Percentiles rank a stretch among this genome's conserved stretches.
Conservation (phyloP, 495 filamentous ascomycete species). For the Chaetomium fimeti region DNA sequence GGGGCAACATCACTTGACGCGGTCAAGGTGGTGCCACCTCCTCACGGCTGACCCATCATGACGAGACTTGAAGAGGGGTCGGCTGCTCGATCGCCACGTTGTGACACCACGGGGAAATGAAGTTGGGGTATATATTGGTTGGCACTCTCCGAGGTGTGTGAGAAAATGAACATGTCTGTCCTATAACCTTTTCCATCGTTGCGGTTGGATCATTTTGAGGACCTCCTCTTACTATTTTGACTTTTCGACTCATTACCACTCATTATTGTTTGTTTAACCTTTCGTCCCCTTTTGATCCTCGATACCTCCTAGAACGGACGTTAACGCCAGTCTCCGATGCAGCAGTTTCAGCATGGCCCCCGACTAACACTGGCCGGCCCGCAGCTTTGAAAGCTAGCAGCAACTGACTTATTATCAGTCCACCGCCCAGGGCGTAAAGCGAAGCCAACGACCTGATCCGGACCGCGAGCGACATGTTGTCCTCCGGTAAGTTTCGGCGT, state of each 20-base stretch:
- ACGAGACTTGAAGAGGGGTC: constrained; percentile 5
- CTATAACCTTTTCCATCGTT: not conserved
- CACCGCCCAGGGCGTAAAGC: constrained; percentile 11
- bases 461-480: constrained; percentile 17
- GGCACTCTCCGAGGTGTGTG: not conserved
- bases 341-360: not conserved
- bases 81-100: not conserved
- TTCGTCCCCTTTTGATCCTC: not conserved
- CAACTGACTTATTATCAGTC: constrained; percentile 19
- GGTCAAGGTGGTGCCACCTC: constrained; percentile 4
- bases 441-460: constrained; percentile 14
- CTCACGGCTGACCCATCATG: not conserved
- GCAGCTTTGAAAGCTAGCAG: not conserved
- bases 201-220: not conserved
- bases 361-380: not conserved
- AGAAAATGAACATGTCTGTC: not conserved
- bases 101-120: not conserved
- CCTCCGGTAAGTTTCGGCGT: constrained; percentile 22
- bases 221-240: no score
- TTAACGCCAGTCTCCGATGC: constrained; percentile 2
- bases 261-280: not conserved
- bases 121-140: constrained; percentile 2
- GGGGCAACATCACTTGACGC: no score
- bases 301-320: not conserved
- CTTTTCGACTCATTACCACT: not conserved